These are phyloP conservation scores for Solanum chaucha DNA, from an alignment of 257 asterid species.

Conservation along the genomic window DNA sequence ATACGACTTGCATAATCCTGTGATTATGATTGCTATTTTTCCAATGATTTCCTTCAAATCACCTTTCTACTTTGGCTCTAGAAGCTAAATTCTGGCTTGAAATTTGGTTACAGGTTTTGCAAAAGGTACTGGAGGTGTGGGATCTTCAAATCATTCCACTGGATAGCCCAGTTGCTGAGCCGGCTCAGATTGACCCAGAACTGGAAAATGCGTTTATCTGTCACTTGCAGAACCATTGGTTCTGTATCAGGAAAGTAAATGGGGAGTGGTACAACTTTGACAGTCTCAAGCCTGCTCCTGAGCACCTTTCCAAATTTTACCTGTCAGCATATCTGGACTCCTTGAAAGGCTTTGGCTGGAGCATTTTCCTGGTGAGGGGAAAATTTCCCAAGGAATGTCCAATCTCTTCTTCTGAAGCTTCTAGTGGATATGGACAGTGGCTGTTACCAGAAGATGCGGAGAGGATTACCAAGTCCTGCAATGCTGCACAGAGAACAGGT, in stretches of 20 bases:
- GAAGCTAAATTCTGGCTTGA: not conserved
- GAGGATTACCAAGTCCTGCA: conserved; percentile 78
- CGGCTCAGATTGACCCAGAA: conserved; percentile 89
- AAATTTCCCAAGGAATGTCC: conserved; percentile 82
- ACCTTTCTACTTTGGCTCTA: not conserved
- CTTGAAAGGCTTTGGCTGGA: conserved; percentile 81
- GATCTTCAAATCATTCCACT: conserved; percentile 86
- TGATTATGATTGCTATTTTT: not conserved
- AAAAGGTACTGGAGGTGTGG: conserved; percentile 94
- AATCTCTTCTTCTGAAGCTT: conserved; percentile 66
- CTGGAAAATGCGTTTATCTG: conserved; percentile 82
- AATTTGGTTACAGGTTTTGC: conserved; percentile 49
- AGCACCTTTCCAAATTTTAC: conserved; percentile 95
- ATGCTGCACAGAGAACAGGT: conserved; percentile 19
- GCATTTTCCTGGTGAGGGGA: conserved; percentile 85
- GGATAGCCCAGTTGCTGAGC: conserved; percentile 87
- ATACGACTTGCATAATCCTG: not conserved
- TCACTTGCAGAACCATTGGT: conserved; percentile 92
- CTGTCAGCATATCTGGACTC: conserved; percentile 93
- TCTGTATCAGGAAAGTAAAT: conserved; percentile 83
- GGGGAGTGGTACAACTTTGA: conserved; percentile 64
- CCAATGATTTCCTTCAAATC: not conserved
- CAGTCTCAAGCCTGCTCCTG: conserved; percentile 51
- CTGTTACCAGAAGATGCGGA: conserved; percentile 84
- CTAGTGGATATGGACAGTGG: conserved; percentile 92